phyloP scores from a whole-genome alignment of 805 yeast species.

The Yarrowia phangngaensis region DNA sequence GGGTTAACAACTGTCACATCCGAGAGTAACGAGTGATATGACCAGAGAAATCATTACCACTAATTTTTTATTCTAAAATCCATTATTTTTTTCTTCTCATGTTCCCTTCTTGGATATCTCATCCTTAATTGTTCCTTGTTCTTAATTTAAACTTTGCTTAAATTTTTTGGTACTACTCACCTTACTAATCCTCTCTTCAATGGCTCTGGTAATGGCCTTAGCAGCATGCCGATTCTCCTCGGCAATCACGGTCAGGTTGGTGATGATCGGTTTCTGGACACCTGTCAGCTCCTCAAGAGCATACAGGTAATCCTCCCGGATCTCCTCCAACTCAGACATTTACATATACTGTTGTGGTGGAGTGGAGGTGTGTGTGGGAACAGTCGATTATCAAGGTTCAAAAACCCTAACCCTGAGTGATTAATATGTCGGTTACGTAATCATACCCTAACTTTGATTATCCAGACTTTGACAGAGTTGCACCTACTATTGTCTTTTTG shows the following conservation, averaged over 20 bases:
- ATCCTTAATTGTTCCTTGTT: neutral
- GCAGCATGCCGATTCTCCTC: conserved; percentile 79
- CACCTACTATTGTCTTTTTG: no score
- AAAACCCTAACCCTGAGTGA: no score
- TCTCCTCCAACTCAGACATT: conserved; percentile 36
- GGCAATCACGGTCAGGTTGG: conserved; percentile 78
- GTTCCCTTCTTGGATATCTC: neutral
- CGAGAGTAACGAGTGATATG: no score
- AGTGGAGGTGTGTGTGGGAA: no score
- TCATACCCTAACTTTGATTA: no score
- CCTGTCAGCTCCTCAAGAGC: conserved; percentile 74
- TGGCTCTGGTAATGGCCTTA: conserved; percentile 67
- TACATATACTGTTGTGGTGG: conserved; percentile 19
- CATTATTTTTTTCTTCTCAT: neutral
- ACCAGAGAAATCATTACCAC: no score
- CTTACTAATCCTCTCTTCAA: conserved; percentile 67
- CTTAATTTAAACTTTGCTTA: neutral
- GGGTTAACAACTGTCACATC: no score
- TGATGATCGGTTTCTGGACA: conserved; percentile 86
- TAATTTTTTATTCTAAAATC: no score
- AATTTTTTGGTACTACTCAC: conserved; percentile 37
- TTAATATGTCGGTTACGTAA: no score
- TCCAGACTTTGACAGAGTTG: no score
- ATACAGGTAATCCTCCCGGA: conserved; percentile 61
- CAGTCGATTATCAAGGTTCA: no score